Base-by-base conservation (phyloP, 768 basidiomycete species). In the Russula virescens region DNA sequence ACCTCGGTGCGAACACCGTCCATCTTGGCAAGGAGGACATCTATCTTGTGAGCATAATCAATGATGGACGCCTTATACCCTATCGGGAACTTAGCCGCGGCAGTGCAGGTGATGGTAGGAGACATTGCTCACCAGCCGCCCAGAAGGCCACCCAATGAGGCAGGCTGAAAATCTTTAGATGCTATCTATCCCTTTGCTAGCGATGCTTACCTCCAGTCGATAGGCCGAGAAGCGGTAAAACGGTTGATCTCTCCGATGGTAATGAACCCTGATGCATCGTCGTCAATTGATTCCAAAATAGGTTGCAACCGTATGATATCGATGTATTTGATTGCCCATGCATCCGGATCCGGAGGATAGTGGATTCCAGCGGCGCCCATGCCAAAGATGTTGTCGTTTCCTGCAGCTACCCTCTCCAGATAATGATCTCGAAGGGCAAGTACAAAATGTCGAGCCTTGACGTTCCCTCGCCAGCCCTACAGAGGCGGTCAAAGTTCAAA, bases 191-290 rank as follows among this genome's bases (percentile, higher is more conserved):
- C 1, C 2, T 18, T 23, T 55, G 10, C 21, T 5, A 63, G 25
- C 5, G n/a, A 38, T 19, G 58, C 64, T 26, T 21, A 65, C 64
- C 55, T 76, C 74, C 74, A 76, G 6, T 63, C 65, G 1, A 31
- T 14, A 2, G 73, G 75, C 7, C 68, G 60, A 25, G 66, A 57
- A 3, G 57, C 47, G 4, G 72, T 73, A 51, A 76, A 74, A 0
- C 49, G 54, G 55, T 76, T 76, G 19, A 74, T 70, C 55, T 76
- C 74, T 3, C 61, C 38, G n/a, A 75, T 68, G 1, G 71, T 71
- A 57, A 72, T 69, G 53, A 70, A 75, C 3, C 75, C 74, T 0
- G 73, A 74, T 2, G 70, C 69, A 52, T 76, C 73, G 28, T 73
- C 70, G 56, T 76, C 75, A 51, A 75, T 68, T 14, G 73, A 73